Base-by-base conservation (phyloP, 768 basidiomycete genomes). In the Agrocybe pediades region DNA sequence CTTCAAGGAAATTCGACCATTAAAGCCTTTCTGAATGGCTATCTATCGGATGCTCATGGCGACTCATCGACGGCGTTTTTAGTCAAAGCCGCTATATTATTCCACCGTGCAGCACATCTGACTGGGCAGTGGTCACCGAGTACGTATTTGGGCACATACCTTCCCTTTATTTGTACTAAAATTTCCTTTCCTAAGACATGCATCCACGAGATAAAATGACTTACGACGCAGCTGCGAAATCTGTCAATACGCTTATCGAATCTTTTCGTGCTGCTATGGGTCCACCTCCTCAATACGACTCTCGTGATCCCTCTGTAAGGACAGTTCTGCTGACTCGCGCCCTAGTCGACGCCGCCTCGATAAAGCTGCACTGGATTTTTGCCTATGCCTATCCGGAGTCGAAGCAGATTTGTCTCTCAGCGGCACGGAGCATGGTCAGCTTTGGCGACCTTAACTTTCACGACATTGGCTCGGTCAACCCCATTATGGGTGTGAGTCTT, bases 91-190 rank as follows among this genome's bases (percentile, higher is more conserved):
- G 74, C 80, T 6, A 75, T 84, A 20, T 68, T 87, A 39, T 81
- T 85, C 51, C 85, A 85, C 59, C 74, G 79, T 20, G 80, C 86
- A 8, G 73, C 79, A 7, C 77, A 80, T 44, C 67, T 88, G 16
- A 76, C 78, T 6, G 78, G 76, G 6, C 76, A 78, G 58, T 79
- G 71, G 72, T 66, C 67, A 41, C 73, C 75, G 13, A 70, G 77
- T 79, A 58, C 49, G 75, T 64, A 26, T 45, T 46, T 47, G 49
- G 46, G 33, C 21, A 42, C 9, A 57, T 19, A 26, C 29, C 13
- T 27, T 40, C 44, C 42, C 30, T 23, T 53, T 19, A 49, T 62
- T n/a, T 63, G 51, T 50, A 29, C 46, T 44, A 30, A 17, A 19
- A 30, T 29, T 30, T 16, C 23, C 16, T 53, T 25, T 29, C 26